Evolutionary conservation across 176 grass and related monocot genomes (phyloP), one percentile per base, ranked within the genome.

Genomic region (Aegilops tauschii): DNA sequence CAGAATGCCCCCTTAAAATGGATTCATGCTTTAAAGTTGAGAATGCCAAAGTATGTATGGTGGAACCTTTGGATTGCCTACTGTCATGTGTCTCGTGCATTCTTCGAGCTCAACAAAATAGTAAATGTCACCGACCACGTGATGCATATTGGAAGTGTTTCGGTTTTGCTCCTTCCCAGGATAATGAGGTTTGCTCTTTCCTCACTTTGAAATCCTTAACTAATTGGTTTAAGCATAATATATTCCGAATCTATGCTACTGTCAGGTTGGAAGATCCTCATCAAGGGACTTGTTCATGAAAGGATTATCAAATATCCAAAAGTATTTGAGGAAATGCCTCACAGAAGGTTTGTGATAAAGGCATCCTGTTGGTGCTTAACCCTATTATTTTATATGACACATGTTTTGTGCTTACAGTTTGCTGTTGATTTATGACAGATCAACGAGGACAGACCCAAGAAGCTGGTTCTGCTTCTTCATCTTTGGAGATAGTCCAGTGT

Each of bases 161-260:
- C 30, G 89, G 82, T 86, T 93, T 98, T 73, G 92, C 93, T 85
- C 63, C 87, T 93, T 90, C 93, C 79, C 93, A 95, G 86, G 93
- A 95, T 83, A 86, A 84, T 80, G 91, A 93, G 95, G 95, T 98
- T 88, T 83, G 65, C 49, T 66, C 74, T 36, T 81, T 86, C 40
- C 81, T 65, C 27, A 72, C 61, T 61, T 52, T 89, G 25, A 83
- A 39, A 54, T 65, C 35, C 28, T 79, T 42, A 90, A 28, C 17
- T 59, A 80, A 82, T 73, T 7, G 4, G 21, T 81, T 86, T 85
- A 80, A 79, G 25, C 39, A 59, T 76, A 79, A 65, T 58, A 54
- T 49, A 77, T 78, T 81, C 44, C 30, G 78, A 61, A 86, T 65
- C 70, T 47, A 31, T 88, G 72, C 20, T 63, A 78, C 61, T 86